Evolutionary conservation across 2,329 filamentous ascomycete species (phyloP), one percentile per base, ranked within the genome.

Genomic region (Talaromyces sp.): DNA sequence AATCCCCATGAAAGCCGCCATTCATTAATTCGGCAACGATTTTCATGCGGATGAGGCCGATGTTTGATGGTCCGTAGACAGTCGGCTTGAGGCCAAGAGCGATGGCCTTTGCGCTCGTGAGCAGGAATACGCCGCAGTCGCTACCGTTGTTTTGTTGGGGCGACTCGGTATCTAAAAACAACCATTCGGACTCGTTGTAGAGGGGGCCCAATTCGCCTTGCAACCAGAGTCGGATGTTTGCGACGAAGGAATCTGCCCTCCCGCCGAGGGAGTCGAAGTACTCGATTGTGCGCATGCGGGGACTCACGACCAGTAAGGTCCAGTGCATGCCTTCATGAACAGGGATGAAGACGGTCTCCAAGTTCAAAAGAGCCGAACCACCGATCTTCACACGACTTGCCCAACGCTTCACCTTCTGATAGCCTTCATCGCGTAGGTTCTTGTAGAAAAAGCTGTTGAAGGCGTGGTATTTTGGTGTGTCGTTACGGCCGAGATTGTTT

Each of bases 101-200:
- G 60, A 83, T 75, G 64, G 81, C 77, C 68, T 83, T 82, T 58
- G 82, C 82, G 4, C 78, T 82, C 10, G 81, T 81, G 22, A 82
- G 72, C 22, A 81, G 74, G 67, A 83, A 84, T 2, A 83, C 81
- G n/a, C 82, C 82, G 65, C 82, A 84, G 66, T 84, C 82, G 62
- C 76, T 79, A 31, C 77, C 76, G 66, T 84, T 84, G 65, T 78
- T 69, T 67, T 84, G 82, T 65, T 75, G 75, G 6, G 81, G 81
- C 5, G 79, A 80, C 5, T 69, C 49, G 1, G 78, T 78, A 5
- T 75, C 72, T 22, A 79, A 72, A 5, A 79, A 71, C 1, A 67
- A 70, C 82, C 82, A 84, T 64, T 83, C 80, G 1, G 76, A 72
- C 36, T 80, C 79, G 22, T 75, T 70, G 66, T 75, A 83, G 25